A percentile compares a stretch with the other conserved stretches of the same genome.
Evolutionary conservation across 352 stramenopile genomes (phyloP).

Genomic region (Lagenidium giganteum): DNA sequence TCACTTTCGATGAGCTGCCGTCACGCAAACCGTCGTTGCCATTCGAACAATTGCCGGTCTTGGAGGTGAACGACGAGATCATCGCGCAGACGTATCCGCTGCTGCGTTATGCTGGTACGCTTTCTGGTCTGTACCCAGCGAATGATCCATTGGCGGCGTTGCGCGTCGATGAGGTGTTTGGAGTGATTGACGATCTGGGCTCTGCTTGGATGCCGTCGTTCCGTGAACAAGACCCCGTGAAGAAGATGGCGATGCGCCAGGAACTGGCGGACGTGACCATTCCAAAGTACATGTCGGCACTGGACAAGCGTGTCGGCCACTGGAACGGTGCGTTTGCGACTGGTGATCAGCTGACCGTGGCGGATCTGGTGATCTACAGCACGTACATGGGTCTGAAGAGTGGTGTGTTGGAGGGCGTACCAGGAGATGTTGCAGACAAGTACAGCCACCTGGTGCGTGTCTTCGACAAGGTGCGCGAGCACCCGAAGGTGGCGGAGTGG

Average conservation of each 20-base stretch:
- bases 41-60: slow-evolving; percentile 29
- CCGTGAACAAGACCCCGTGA: slow-evolving; percentile 19
- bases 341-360: slow-evolving; percentile 29
- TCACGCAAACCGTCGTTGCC: slow-evolving; percentile 20
- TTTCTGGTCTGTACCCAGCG: slow-evolving; percentile 23
- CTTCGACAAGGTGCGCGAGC: slow-evolving; percentile 22
- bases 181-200: slow-evolving; percentile 22
- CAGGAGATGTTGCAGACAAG: slow-evolving; percentile 15
- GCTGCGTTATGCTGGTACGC: slow-evolving; percentile 24
- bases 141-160: slow-evolving; percentile 19
- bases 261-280: slow-evolving; percentile 28
- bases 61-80: slow-evolving; percentile 22
- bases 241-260: slow-evolving; percentile 19
- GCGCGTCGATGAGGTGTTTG: slow-evolving; percentile 23
- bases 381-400: slow-evolving; percentile 35
- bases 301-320: slow-evolving; percentile 30
- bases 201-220: slow-evolving; percentile 24
- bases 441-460: slow-evolving; percentile 27
- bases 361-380: slow-evolving; percentile 45
- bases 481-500: slow-evolving; percentile 43
- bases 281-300: slow-evolving; percentile 24
- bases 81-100: slow-evolving; percentile 45
- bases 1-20: slow-evolving; percentile 24
- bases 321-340: slow-evolving; percentile 25
- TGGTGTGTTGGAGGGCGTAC: slow-evolving; percentile 19